Base-by-base conservation (phyloP, 2,329 filamentous ascomycete species). In the Spiromastix sp. region DNA sequence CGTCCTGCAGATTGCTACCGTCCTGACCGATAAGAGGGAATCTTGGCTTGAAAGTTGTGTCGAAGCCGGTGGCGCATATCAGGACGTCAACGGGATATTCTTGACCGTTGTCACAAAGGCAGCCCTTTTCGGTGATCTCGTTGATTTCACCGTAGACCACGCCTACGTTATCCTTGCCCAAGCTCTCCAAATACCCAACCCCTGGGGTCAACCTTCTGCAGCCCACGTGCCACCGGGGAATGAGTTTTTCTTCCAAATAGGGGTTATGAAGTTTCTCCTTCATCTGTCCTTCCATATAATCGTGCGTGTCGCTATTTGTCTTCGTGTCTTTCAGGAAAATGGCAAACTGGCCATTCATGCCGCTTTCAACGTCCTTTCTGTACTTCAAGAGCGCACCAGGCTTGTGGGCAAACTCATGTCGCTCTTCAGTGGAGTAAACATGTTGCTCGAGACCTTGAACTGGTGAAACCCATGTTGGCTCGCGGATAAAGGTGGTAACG, bases 41-140 rank as follows among this genome's bases (percentile, higher is more conserved):
- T 24, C 15, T 18, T 8, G 39, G 39, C 24, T 21, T 28, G 16
- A 30, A 40, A 12, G 39, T 37, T 17, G 54, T 48, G 37, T 60
- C 50, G 37, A 57, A 60, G 0, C 60, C 60, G 2, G 59, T 64
- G 16, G 60, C 59, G 39, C 57, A 60, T 27, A 60, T 33, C 13
- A 52, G 39, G 5, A 42, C 44, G 22, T 52, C 48, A 4, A 48
- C 47, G 24, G 41, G 33, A 8, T 44, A 41, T 10, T 42, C 36
- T 12, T 45, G 32, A 11, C 48, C 49, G 17, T 40, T 38, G 3
- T 22, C 36, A 3, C 42, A 46, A 29, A 48, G 36, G 29, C 49
- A 42, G 4, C 42, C 44, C 2, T 41, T 36, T 7, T 38, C 19
- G 6, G 29, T 35, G 24, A 46, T 20, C 15, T 35, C 22, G 5